Evolutionary conservation across 768 basidiomycete genomes (phyloP).

Genomic region (Auricularia heimuer): DNA sequence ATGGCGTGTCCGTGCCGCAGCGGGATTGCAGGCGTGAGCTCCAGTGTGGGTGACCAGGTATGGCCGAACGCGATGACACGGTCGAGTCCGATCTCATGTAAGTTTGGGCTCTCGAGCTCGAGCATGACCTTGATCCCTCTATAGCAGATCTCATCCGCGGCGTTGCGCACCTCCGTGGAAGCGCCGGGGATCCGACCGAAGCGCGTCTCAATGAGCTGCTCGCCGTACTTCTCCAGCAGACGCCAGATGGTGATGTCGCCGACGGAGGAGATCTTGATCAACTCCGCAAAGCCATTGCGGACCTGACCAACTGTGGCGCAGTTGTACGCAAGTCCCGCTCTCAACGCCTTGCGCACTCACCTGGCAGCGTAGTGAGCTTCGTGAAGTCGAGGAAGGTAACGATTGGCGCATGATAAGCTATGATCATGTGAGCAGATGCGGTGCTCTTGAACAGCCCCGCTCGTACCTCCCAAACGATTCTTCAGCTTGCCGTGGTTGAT

Average conservation of each 20-base stretch:
- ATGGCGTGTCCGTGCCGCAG: constrained; percentile 23
- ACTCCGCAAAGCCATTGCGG: constrained; percentile 28
- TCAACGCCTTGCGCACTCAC: not conserved
- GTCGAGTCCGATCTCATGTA: constrained; percentile 28
- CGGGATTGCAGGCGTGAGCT: constrained; percentile 24
- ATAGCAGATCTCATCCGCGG: constrained; percentile 23
- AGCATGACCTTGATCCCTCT: constrained; percentile 28
- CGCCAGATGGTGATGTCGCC: constrained; percentile 24
- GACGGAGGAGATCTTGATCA: constrained; percentile 29
- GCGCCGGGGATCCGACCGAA: constrained; percentile 21
- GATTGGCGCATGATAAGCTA: constrained; percentile 25
- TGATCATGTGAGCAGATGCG: not conserved
- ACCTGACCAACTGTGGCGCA: constrained; percentile 17
- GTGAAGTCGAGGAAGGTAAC: constrained; percentile 29
- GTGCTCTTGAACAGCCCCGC: not conserved
- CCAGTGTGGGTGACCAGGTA: constrained; percentile 24
- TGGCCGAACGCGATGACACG: constrained; percentile 28
- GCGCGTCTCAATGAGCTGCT: constrained; percentile 24
- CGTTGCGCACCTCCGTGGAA: constrained; percentile 12
- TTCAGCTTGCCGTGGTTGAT: constrained; percentile 28
- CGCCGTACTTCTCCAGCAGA: constrained; percentile 25
- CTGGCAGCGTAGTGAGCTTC: constrained; percentile 23
- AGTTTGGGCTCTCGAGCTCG: constrained; percentile 27
- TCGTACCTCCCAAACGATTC: constrained; percentile 22
- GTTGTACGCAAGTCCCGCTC: not conserved